Evolutionary conservation across 202 grass and related monocot genomes (phyloP).

Genomic region (Setaria italica): DNA sequence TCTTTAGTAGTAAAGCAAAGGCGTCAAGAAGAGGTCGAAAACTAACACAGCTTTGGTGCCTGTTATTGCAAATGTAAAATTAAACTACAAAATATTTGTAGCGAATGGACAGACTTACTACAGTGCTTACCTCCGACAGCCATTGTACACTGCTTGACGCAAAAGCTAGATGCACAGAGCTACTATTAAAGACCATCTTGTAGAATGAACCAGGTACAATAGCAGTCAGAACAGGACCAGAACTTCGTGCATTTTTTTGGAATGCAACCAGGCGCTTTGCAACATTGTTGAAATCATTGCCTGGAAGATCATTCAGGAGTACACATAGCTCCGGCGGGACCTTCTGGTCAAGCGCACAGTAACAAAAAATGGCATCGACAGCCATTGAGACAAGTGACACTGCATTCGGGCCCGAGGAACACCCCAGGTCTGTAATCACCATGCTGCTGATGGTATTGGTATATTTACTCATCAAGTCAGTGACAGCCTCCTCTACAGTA

Average conservation of each 20-base stretch:
- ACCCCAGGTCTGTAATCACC: neutral
- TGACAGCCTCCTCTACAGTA: neutral
- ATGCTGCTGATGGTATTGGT: neutral
- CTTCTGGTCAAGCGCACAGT: neutral
- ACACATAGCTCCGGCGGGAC: conserved; percentile 48
- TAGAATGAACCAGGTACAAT: conserved; percentile 55
- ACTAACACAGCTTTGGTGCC: neutral
- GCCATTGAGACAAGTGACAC: conserved; percentile 25
- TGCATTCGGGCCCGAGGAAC: conserved; percentile 50
- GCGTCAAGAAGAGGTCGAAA: too few relatives aligned
- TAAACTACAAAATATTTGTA: neutral
- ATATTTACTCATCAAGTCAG: conserved; percentile 2
- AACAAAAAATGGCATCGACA: conserved; percentile 27
- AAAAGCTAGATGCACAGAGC: conserved; percentile 46
- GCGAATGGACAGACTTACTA: neutral
- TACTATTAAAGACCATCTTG: conserved; percentile 34
- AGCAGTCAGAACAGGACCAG: neutral
- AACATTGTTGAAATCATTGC: conserved; percentile 45
- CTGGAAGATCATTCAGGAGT: conserved; percentile 50
- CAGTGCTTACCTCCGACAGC: conserved; percentile 40
- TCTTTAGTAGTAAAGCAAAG: too few relatives aligned
- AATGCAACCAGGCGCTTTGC: conserved; percentile 19
- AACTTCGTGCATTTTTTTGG: neutral
- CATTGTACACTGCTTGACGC: conserved; percentile 44
- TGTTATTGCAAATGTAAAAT: neutral